Conservation (phyloP, 2,329 filamentous ascomycete species). For the Graphilbum sp. region DNA sequence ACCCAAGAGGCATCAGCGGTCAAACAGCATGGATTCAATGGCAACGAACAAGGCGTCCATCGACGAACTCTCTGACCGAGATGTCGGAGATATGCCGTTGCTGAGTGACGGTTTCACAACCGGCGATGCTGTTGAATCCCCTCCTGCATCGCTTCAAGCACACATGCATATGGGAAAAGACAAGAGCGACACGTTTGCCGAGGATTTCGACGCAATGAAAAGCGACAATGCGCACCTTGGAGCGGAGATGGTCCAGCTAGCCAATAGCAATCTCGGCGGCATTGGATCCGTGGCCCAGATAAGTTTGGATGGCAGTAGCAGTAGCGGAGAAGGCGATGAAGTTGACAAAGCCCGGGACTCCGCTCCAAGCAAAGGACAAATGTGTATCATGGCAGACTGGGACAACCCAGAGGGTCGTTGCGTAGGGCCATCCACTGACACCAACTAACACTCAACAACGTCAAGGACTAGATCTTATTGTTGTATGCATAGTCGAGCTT, state of each 20-base stretch:
- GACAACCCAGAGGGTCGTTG: slow-evolving; percentile 10
- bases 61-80: slow-evolving; percentile 17
- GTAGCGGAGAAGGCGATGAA: background rate
- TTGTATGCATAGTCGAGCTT: no score
- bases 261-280: background rate
- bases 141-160: background rate
- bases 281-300: background rate
- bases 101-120: slow-evolving; percentile 1
- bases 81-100: slow-evolving; percentile 7
- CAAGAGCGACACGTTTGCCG: no score
- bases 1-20: slow-evolving; percentile 28
- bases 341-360: no score
- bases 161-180: no score
- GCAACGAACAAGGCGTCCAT: slow-evolving; percentile 27
- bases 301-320: background rate
- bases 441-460: no score
- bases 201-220: no score
- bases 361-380: no score
- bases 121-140: background rate
- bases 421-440: background rate
- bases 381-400: slow-evolving; percentile 9
- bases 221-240: background rate
- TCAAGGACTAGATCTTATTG: no score
- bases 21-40: slow-evolving; percentile 29
- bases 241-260: background rate